These are phyloP conservation scores for Apiospora saccharicola DNA, from an alignment of 2,329 filamentous ascomycete genomes.

Conservation along the genomic window DNA sequence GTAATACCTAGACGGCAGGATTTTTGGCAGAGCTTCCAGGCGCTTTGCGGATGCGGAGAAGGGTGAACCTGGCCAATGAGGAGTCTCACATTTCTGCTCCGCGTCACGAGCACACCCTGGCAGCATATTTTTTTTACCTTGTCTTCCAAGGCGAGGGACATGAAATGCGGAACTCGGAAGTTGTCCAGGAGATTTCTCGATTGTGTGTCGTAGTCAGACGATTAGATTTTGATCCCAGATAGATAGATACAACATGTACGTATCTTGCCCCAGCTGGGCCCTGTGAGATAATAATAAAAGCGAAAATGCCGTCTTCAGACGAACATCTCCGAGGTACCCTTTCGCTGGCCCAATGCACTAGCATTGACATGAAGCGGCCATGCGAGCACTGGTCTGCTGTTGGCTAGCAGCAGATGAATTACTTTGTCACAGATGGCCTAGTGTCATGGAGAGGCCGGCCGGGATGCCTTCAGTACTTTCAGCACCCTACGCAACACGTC, in stretches of 20 bases:
- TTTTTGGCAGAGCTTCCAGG: constrained; percentile 10
- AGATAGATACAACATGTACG: neutral
- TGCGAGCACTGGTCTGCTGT: neutral
- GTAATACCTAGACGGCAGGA: constrained; percentile 8
- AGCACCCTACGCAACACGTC: constrained; percentile 5
- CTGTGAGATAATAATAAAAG: neutral
- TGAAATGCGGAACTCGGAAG: constrained; percentile 14
- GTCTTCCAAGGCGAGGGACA: neutral
- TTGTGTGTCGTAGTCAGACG: constrained; percentile 1
- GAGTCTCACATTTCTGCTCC: neutral
- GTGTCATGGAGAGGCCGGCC: neutral
- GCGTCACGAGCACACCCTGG: constrained; percentile 18
- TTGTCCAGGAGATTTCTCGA: neutral
- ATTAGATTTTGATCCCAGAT: neutral
- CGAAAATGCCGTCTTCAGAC: neutral
- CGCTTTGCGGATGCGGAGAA: constrained; percentile 5
- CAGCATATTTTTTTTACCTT: neutral
- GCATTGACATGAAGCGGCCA: constrained; percentile 5
- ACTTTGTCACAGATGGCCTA: neutral
- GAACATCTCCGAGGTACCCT: constrained; percentile 11
- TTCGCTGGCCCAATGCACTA: neutral
- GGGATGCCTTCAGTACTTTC: constrained; percentile 6
- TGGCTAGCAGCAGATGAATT: neutral
- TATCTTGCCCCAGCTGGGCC: neutral
- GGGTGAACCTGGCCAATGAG: neutral